phyloP scores from a whole-genome alignment of 805 yeast genomes.

The Vanderwaltozyma polyspora region DNA sequence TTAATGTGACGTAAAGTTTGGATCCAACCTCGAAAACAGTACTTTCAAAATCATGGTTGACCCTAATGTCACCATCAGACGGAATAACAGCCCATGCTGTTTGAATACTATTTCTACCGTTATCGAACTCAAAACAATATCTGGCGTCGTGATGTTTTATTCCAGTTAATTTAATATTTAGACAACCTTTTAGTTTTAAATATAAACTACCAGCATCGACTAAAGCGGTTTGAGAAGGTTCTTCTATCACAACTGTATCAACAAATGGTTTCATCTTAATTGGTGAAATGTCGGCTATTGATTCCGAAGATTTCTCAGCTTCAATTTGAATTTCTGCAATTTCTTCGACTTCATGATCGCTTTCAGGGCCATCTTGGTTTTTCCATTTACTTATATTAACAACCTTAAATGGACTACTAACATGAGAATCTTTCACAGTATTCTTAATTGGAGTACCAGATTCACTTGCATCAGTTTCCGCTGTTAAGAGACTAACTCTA shows the following conservation, averaged over 20 bases:
- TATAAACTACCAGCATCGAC: constrained; percentile 40
- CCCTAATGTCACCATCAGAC: constrained; percentile 22
- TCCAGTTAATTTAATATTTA: constrained; percentile 38
- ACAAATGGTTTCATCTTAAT: not conserved
- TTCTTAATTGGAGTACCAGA: not conserved
- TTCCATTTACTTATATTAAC: not conserved
- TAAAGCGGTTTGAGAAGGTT: not conserved
- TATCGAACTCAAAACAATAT: constrained; percentile 33
- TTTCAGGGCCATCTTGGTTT: too few relatives aligned
- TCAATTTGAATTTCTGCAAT: too few relatives aligned
- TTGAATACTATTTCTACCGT: constrained; percentile 19
- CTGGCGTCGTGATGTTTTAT: constrained; percentile 35
- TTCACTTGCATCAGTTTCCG: not conserved
- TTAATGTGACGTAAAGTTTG: constrained; percentile 64
- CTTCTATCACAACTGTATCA: not conserved
- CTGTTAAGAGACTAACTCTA: not conserved
- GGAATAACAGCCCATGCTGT: constrained; percentile 39
- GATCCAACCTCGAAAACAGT: constrained; percentile 26
- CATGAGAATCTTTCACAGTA: constrained; percentile 5
- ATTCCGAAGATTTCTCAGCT: too few relatives aligned
- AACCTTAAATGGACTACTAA: constrained; percentile 23
- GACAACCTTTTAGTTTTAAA: constrained; percentile 37
- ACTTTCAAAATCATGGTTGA: constrained; percentile 69
- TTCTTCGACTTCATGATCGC: too few relatives aligned
- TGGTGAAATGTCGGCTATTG: not conserved